Conservation (phyloP, 2,329 filamentous ascomycete genomes). For the Penicillium sp. region DNA sequence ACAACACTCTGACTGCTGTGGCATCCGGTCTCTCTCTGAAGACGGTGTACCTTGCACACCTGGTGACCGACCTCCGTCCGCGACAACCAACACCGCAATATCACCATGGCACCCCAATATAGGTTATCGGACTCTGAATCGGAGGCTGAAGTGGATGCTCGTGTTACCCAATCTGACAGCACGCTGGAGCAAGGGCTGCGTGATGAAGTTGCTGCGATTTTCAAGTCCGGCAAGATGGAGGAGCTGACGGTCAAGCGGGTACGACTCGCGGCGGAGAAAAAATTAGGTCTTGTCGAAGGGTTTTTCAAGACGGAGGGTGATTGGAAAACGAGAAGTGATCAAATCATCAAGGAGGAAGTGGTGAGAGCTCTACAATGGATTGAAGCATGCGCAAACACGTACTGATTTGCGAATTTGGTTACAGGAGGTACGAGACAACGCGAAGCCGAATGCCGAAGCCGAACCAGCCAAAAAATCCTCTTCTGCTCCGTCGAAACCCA, state of each 20-base stretch:
- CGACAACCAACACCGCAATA: not conserved
- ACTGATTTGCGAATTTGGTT: constrained; percentile 6
- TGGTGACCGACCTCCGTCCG: too few species aligned
- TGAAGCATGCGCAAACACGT: not conserved
- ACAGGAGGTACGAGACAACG: constrained; percentile 36
- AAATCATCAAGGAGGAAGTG: constrained; percentile 54
- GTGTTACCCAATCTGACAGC: constrained; percentile 31
- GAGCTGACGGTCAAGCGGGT: constrained; percentile 59
- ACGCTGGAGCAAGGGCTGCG: constrained; percentile 40
- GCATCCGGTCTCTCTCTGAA: too few species aligned
- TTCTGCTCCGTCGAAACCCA: constrained; percentile 17
- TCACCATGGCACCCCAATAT: constrained; percentile 31
- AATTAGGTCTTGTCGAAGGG: constrained; percentile 51
- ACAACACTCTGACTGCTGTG: too few species aligned
- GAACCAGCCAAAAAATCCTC: constrained; percentile 12
- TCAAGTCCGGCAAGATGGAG: constrained; percentile 43
- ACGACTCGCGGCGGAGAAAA: constrained; percentile 52
- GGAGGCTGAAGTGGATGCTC: constrained; percentile 17
- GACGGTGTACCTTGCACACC: too few species aligned
- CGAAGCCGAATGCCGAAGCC: constrained; percentile 10
- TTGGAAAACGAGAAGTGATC: constrained; percentile 57
- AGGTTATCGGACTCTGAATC: constrained; percentile 33
- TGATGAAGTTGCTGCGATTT: constrained; percentile 38
- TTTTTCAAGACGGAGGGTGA: constrained; percentile 54
- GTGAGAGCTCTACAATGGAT: constrained; percentile 32